A percentile compares a stretch with the other conserved stretches of the same genome.
These are phyloP conservation scores for Anacardium occidentale DNA, from an alignment of 345 rosid species.

Conservation along the genomic window DNA sequence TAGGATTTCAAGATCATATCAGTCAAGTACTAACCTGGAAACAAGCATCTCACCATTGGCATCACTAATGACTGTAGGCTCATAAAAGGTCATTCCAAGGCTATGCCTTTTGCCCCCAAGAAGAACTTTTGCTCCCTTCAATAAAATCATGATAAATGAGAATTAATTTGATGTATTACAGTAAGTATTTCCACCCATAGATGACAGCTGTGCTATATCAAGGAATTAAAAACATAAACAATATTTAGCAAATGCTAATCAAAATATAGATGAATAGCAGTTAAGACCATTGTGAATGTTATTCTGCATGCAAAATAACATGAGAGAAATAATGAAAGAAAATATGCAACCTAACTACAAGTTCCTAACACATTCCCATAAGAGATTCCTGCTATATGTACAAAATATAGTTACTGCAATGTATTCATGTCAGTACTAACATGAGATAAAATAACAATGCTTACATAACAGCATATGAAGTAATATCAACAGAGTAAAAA, in stretches of 20 bases:
- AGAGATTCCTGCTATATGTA: not conserved
- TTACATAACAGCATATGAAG: not conserved
- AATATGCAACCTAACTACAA: not conserved
- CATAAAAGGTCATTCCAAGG: constrained; percentile 89
- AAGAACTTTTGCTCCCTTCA: constrained; percentile 87
- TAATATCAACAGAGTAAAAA: not conserved
- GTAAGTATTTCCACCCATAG: not conserved
- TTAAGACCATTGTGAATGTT: not conserved
- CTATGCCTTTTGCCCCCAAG: constrained; percentile 94
- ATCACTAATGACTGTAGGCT: constrained; percentile 81
- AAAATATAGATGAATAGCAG: not conserved
- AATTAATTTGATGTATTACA: not conserved
- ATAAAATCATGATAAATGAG: constrained; percentile 17
- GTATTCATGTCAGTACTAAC: not conserved
- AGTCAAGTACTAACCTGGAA: constrained; percentile 52
- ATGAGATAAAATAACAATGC: not conserved
- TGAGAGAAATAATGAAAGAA: not conserved
- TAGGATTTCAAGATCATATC: not conserved
- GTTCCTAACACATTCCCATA: not conserved
- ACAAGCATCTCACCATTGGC: constrained; percentile 67
- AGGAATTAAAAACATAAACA: not conserved
- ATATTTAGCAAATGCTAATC: not conserved
- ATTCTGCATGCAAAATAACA: not conserved
- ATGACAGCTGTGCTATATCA: not conserved
- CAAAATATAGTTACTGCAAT: not conserved